Percentiles rank a stretch among this genome's conserved stretches.
Conservation (phyloP, 345 rosid species). For the Adansonia digitata region DNA sequence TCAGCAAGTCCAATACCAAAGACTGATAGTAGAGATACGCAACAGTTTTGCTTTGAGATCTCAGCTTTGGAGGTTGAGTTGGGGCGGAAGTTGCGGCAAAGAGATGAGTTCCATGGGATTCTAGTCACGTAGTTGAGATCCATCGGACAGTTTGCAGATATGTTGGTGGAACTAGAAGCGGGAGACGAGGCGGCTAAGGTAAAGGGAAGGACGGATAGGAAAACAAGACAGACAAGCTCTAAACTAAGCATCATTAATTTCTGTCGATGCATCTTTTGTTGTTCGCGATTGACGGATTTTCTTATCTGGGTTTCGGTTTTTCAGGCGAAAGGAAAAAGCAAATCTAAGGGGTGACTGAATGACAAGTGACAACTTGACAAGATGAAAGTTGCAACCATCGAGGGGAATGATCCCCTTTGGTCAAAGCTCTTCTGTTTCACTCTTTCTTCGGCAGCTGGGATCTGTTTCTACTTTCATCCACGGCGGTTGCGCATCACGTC, state of each 20-base stretch:
- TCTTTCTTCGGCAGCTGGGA: background rate
- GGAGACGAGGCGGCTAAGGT: conserved; percentile 17
- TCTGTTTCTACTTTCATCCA: background rate
- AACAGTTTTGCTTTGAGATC: conserved; percentile 33
- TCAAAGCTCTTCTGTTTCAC: background rate
- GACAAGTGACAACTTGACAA: no score
- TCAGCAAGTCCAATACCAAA: conserved; percentile 51
- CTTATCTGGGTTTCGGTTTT: background rate
- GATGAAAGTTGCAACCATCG: background rate
- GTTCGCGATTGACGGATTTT: background rate
- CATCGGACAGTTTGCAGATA: conserved; percentile 46
- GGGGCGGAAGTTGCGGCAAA: conserved; percentile 31
- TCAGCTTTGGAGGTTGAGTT: background rate
- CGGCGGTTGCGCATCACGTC: background rate
- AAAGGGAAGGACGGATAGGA: conserved; percentile 2
- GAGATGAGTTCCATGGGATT: conserved; percentile 64
- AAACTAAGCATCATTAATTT: conserved; percentile 14
- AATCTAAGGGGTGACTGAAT: no score
- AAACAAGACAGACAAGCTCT: conserved; percentile 8
- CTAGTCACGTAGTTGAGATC: conserved; percentile 50
- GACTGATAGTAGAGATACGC: conserved; percentile 47
- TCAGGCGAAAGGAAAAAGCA: background rate
- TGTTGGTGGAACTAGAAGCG: background rate
- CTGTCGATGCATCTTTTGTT: background rate
- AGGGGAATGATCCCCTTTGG: background rate